A percentile compares a stretch with the other conserved stretches of the same genome.
phyloP scores from a whole-genome alignment of 2,329 filamentous ascomycete species.

The Botryosphaeria agaves region DNA sequence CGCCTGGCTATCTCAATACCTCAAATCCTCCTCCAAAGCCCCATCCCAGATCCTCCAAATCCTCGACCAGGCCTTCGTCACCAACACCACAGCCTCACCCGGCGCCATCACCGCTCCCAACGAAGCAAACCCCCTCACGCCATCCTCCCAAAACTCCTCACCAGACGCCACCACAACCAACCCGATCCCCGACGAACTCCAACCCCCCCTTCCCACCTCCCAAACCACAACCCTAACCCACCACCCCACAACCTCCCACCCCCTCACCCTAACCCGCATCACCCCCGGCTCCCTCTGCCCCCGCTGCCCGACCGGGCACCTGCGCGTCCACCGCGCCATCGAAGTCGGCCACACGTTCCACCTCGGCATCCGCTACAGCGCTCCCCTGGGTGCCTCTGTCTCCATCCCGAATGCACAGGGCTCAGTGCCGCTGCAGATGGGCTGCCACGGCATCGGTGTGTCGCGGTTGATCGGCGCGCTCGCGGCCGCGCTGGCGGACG shows the following conservation, averaged over 20 bases:
- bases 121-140: too few species aligned
- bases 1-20: not conserved
- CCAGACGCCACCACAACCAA: not conserved
- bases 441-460: slow-evolving; percentile 88
- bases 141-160: not conserved
- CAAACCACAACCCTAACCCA: slow-evolving; percentile 1
- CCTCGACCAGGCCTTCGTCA: slow-evolving; percentile 4
- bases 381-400: slow-evolving; percentile 50
- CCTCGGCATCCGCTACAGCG: slow-evolving; percentile 75
- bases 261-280: slow-evolving; percentile 47
- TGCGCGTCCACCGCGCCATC: slow-evolving; percentile 56
- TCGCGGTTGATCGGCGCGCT: slow-evolving; percentile 79
- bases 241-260: slow-evolving; percentile 3
- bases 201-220: not conserved
- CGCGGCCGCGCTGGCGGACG: slow-evolving; percentile 56
- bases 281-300: slow-evolving; percentile 56
- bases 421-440: slow-evolving; percentile 62
- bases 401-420: slow-evolving; percentile 20
- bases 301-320: slow-evolving; percentile 42
- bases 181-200: not conserved
- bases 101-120: too few species aligned
- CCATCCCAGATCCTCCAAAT: slow-evolving; percentile 2
- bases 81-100: too few species aligned
- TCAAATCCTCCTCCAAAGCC: slow-evolving; percentile 6
- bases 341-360: slow-evolving; percentile 94